Evolutionary conservation across 495 filamentous ascomycete genomes (phyloP).

Genomic region (Lentithecium fluviatile): DNA sequence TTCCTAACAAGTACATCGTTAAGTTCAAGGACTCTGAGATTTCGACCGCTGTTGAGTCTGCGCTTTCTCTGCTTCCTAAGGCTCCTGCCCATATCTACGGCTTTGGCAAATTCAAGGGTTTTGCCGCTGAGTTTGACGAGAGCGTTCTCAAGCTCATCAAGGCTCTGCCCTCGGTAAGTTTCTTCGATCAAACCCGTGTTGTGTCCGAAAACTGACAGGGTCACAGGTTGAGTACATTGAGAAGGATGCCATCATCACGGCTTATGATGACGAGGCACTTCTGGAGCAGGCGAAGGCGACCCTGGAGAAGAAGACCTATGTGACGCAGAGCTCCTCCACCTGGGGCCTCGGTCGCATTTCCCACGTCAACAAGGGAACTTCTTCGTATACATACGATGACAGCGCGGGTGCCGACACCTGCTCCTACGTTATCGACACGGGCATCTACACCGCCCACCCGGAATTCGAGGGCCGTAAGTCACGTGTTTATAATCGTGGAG

Average conservation of each 20-base stretch:
- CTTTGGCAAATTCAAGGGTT: constrained; percentile 34
- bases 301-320: constrained; percentile 13
- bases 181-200: background rate
- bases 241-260: constrained; percentile 26
- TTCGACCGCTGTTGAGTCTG: constrained; percentile 6
- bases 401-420: constrained; percentile 31
- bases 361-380: constrained; percentile 12
- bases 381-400: constrained; percentile 27
- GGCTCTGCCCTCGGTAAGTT: constrained; percentile 10
- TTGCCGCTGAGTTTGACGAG: constrained; percentile 26
- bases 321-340: constrained; percentile 27
- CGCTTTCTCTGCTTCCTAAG: constrained; percentile 6
- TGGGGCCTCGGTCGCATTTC: constrained; percentile 40
- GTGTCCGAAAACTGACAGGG: background rate
- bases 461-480: constrained; percentile 37
- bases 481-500: background rate
- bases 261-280: background rate
- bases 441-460: constrained; percentile 31
- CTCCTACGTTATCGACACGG: constrained; percentile 37
- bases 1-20: constrained; percentile 36
- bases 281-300: background rate
- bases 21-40: constrained; percentile 28
- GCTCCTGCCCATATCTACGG: constrained; percentile 21
- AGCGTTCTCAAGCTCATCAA: constrained; percentile 9
- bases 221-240: constrained; percentile 36